These are phyloP conservation scores for Edaphochlamys debaryana DNA, from an alignment of 139 green algal species.

Conservation along the genomic window DNA sequence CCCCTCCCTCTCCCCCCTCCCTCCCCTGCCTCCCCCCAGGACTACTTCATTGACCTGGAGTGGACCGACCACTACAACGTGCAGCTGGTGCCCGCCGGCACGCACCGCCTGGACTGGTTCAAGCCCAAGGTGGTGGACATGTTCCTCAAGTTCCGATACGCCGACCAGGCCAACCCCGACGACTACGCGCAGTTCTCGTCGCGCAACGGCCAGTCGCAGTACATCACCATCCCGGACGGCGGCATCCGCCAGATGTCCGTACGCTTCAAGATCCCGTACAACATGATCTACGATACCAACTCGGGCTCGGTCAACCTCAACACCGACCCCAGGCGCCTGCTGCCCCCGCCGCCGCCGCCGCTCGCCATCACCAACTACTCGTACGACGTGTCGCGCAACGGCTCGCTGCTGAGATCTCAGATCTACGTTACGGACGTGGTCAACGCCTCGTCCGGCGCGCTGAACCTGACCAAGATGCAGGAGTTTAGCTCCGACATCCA, in stretches of 20 bases:
- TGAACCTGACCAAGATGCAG: not conserved
- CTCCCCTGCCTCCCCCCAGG: not conserved
- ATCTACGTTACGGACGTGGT: not conserved
- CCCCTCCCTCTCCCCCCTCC: too few relatives aligned
- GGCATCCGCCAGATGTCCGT: conserved; percentile 23
- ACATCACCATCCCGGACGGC: conserved; percentile 15
- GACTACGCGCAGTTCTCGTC: conserved; percentile 25
- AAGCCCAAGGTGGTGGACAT: conserved; percentile 40
- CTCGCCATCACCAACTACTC: conserved; percentile 30
- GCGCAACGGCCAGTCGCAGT: conserved; percentile 3
- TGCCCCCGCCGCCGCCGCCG: not conserved
- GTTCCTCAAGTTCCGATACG: conserved; percentile 30
- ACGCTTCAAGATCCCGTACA: conserved; percentile 39
- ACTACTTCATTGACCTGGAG: conserved; percentile 33
- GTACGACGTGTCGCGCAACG: conserved; percentile 13
- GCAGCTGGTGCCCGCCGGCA: not conserved
- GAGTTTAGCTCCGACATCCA: conserved; percentile 35
- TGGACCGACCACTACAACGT: conserved; percentile 33
- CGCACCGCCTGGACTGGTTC: conserved; percentile 31
- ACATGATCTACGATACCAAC: conserved; percentile 42
- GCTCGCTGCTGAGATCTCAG: not conserved
- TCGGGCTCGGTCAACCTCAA: conserved; percentile 41
- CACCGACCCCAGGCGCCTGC: conserved; percentile 3
- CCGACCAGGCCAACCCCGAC: not conserved
- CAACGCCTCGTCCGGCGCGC: not conserved